Evolutionary conservation across 257 asterid genomes (phyloP).

Genomic region (Nicotiana tabacum): DNA sequence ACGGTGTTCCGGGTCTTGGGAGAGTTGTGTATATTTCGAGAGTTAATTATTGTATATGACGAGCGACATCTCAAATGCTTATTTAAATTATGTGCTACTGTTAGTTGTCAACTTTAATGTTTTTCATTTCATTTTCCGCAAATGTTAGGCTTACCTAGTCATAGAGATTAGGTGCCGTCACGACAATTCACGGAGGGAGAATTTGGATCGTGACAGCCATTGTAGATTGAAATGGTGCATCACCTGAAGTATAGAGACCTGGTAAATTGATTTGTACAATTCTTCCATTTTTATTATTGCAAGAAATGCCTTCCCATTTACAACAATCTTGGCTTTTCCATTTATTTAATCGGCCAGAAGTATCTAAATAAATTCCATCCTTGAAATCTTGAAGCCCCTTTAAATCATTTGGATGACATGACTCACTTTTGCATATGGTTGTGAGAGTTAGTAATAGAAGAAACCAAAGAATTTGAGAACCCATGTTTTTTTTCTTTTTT

Average conservation of each 20-base stretch:
- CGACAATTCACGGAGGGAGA: too few species aligned
- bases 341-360: constrained; percentile 31
- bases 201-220: constrained; percentile 14
- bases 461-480: constrained; percentile 18
- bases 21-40: too few species aligned
- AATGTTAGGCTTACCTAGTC: too few species aligned
- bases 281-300: constrained; percentile 38
- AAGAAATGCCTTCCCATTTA: constrained; percentile 52
- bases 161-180: too few species aligned
- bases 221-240: constrained; percentile 33
- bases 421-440: neutral
- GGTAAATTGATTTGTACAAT: constrained; percentile 53
- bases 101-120: too few species aligned
- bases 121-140: too few species aligned
- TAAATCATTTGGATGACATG: constrained; percentile 53
- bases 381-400: constrained; percentile 44
- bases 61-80: too few species aligned
- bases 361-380: constrained; percentile 33
- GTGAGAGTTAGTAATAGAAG: constrained; percentile 28
- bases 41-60: too few species aligned
- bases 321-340: constrained; percentile 53
- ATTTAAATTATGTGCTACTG: too few species aligned
- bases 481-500: constrained; percentile 26
- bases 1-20: too few species aligned
- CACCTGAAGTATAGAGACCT: constrained; percentile 31